A percentile compares a stretch with the other conserved stretches of the same genome.
phyloP scores from a whole-genome alignment of 495 filamentous ascomycete genomes.

The Podospora anserina region DNA sequence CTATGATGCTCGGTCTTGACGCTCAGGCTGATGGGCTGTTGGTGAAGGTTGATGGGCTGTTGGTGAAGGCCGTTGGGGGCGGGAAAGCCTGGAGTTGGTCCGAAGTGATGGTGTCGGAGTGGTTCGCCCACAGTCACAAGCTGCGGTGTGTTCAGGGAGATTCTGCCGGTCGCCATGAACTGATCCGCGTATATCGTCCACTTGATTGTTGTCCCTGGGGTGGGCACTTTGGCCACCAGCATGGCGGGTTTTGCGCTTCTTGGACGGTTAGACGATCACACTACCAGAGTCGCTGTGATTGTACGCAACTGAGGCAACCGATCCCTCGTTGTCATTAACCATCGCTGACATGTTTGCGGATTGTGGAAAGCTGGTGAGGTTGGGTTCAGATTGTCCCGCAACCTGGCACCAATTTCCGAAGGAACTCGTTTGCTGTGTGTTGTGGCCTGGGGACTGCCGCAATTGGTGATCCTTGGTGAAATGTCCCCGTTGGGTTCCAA shows the following conservation, averaged over 20 bases:
- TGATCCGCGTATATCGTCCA: neutral
- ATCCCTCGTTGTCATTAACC: neutral
- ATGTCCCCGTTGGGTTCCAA: neutral
- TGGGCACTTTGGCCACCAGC: neutral
- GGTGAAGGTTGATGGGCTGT: too few species aligned
- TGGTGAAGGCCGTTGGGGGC: too few species aligned
- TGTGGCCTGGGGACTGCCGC: neutral
- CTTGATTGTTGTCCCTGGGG: too few species aligned
- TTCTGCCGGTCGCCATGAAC: neutral
- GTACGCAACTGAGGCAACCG: neutral
- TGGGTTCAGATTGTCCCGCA: too few species aligned
- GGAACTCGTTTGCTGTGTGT: neutral
- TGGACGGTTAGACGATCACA: neutral
- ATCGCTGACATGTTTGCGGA: too few species aligned
- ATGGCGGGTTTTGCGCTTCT: neutral
- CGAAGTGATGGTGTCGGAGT: neutral
- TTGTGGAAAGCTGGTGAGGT: too few species aligned
- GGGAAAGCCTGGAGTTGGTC: neutral
- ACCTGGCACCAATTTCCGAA: neutral
- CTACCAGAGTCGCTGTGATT: neutral
- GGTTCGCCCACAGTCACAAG: neutral
- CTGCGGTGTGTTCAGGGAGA: neutral
- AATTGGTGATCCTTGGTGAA: neutral
- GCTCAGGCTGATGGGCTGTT: too few species aligned
- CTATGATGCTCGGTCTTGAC: neutral